These are phyloP conservation scores for Tanacetum coccineum DNA, from an alignment of 129 eudicot species.

Conservation along the genomic window DNA sequence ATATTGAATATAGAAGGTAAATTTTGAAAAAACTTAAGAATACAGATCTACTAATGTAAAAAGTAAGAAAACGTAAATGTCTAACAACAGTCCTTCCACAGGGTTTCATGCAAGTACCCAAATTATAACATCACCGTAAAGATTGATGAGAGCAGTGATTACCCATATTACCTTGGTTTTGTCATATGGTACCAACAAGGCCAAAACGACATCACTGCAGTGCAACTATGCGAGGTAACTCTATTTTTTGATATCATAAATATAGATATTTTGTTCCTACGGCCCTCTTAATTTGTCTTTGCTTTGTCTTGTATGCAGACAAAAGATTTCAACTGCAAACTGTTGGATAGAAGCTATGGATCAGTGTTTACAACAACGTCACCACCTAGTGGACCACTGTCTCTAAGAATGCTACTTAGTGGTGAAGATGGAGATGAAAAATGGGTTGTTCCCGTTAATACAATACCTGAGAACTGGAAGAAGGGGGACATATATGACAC, in stretches of 20 bases:
- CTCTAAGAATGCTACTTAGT: constrained; percentile 71
- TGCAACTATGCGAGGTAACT: constrained; percentile 77
- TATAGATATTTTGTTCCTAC: background rate
- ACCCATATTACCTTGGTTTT: constrained; percentile 77
- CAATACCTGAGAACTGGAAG: constrained; percentile 72
- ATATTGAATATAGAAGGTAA: constrained; percentile 80
- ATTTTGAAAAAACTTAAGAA: background rate
- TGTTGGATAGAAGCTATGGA: constrained; percentile 69
- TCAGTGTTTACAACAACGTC: constrained; percentile 76
- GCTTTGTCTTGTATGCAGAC: constrained; percentile 43
- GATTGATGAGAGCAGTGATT: constrained; percentile 75
- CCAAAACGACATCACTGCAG: constrained; percentile 69
- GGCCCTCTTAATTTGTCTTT: background rate
- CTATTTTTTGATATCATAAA: background rate
- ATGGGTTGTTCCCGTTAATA: constrained; percentile 70
- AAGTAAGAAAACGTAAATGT: background rate
- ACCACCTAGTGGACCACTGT: constrained; percentile 70
- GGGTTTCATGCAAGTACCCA: constrained; percentile 78
- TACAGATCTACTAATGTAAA: background rate
- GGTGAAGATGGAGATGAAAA: constrained; percentile 65
- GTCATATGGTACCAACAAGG: constrained; percentile 83
- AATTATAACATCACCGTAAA: constrained; percentile 60
- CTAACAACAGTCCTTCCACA: constrained; percentile 21
- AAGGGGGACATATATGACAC: constrained; percentile 71
- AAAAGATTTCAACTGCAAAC: constrained; percentile 54